phyloP scores from a whole-genome alignment of 75 land plant species.

The Chamaecyparis obtusa region DNA sequence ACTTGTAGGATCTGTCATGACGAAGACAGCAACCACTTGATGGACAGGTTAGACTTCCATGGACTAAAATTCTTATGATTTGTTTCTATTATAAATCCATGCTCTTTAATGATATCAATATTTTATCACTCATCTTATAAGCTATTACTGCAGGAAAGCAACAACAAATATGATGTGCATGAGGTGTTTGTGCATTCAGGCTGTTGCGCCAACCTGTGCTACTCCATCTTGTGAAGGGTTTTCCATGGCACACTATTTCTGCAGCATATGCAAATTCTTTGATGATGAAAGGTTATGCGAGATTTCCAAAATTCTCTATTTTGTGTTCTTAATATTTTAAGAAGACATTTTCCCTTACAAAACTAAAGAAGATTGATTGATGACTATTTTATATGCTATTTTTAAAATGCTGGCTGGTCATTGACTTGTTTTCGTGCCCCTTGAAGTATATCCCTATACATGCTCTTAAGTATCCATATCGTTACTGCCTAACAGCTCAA shows the following conservation, averaged over 20 bases:
- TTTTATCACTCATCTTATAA: not conserved
- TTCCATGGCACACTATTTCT: slow-evolving; percentile 70
- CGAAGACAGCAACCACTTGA: slow-evolving; percentile 61
- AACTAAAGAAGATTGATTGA: not conserved
- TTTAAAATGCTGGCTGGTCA: not conserved
- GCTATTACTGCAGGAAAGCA: slow-evolving; percentile 40
- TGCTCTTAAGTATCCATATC: not conserved
- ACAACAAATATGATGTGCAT: slow-evolving; percentile 78
- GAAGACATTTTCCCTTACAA: not conserved
- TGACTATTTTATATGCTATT: not conserved
- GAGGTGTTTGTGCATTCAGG: slow-evolving; percentile 65
- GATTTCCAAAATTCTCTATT: slow-evolving; percentile 3
- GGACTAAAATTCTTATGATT: not conserved
- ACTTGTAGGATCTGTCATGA: slow-evolving; percentile 72
- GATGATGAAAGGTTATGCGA: slow-evolving; percentile 64
- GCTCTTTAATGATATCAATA: not conserved
- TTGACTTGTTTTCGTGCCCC: not conserved
- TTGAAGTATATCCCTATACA: not conserved
- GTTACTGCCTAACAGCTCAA: not conserved
- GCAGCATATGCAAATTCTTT: slow-evolving; percentile 78
- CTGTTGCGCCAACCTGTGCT: slow-evolving; percentile 48
- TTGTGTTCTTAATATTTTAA: not conserved
- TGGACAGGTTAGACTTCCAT: slow-evolving; percentile 50
- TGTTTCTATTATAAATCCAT: not conserved
- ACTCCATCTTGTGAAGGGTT: slow-evolving; percentile 50